These are phyloP conservation scores for Torulaspora maleeae DNA, from an alignment of 805 yeast genomes.

Conservation along the genomic window DNA sequence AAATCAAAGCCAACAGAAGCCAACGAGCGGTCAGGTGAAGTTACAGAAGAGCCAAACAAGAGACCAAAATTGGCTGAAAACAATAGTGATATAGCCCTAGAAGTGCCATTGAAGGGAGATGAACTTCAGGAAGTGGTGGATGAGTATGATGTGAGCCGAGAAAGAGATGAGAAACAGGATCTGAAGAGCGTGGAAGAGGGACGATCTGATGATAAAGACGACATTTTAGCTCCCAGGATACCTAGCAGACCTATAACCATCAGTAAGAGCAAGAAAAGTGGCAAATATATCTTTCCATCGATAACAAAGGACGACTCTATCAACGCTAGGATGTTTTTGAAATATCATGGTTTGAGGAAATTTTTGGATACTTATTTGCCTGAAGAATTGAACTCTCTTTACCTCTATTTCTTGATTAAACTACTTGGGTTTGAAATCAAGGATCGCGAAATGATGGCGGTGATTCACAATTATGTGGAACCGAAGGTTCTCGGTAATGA, in stretches of 20 bases:
- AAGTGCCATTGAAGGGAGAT: slow-evolving; percentile 13
- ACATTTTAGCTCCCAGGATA: slow-evolving; percentile 16
- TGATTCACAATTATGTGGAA: slow-evolving; percentile 27
- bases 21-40: slow-evolving; percentile 1
- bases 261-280: slow-evolving; percentile 25
- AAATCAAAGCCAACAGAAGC: not conserved
- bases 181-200: not conserved
- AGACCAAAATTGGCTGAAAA: slow-evolving; percentile 17
- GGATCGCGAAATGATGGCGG: slow-evolving; percentile 35
- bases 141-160: slow-evolving; percentile 14
- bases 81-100: slow-evolving; percentile 3
- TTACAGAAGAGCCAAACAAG: slow-evolving; percentile 12
- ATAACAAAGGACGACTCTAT: slow-evolving; percentile 43
- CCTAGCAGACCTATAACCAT: slow-evolving; percentile 27
- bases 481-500: slow-evolving; percentile 12
- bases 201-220: slow-evolving; percentile 3
- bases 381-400: slow-evolving; percentile 51
- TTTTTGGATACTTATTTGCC: slow-evolving; percentile 64
- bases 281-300: slow-evolving; percentile 36
- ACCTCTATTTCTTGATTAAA: slow-evolving; percentile 52
- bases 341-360: slow-evolving; percentile 51
- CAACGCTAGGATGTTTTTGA: slow-evolving; percentile 50
- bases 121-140: slow-evolving; percentile 24
- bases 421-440: slow-evolving; percentile 56
- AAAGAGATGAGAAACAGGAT: not conserved